phyloP scores from a whole-genome alignment of 257 asterid genomes.

The Leonotis leonurus region DNA sequence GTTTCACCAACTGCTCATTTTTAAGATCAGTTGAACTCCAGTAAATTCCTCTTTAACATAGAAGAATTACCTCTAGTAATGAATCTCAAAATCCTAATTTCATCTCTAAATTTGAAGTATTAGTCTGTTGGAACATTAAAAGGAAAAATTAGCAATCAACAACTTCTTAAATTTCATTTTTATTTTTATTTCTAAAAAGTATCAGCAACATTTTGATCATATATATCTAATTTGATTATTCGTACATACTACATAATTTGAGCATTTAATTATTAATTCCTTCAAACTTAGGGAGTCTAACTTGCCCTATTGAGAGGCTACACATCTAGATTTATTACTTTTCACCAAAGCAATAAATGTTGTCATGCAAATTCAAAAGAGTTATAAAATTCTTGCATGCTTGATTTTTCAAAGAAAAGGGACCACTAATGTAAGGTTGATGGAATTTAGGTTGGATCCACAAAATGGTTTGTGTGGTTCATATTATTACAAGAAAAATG shows the following conservation, averaged over 20 bases:
- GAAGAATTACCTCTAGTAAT: too few relatives aligned
- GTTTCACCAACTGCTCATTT: too few relatives aligned
- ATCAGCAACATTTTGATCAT: not conserved
- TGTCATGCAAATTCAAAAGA: not conserved
- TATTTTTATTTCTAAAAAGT: too few relatives aligned
- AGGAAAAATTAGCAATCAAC: not conserved
- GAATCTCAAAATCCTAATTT: too few relatives aligned
- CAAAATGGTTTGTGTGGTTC: not conserved
- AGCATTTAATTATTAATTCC: conserved; percentile 14
- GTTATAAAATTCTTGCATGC: not conserved
- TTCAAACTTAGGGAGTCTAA: not conserved
- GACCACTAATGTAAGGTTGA: not conserved
- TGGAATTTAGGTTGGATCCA: not conserved
- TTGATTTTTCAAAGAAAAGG: not conserved
- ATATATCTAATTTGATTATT: not conserved
- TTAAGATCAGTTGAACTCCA: too few relatives aligned
- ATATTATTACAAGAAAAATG: not conserved
- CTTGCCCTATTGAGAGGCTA: not conserved
- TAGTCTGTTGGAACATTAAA: too few relatives aligned
- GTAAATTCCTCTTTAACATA: too few relatives aligned
- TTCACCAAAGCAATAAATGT: conserved; percentile 12
- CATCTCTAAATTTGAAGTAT: too few relatives aligned
- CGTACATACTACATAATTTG: not conserved
- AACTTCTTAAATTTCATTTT: not conserved
- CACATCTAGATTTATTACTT: not conserved